phyloP scores from a whole-genome alignment of 164 flowering plant species.

The Tetracentron sinense region DNA sequence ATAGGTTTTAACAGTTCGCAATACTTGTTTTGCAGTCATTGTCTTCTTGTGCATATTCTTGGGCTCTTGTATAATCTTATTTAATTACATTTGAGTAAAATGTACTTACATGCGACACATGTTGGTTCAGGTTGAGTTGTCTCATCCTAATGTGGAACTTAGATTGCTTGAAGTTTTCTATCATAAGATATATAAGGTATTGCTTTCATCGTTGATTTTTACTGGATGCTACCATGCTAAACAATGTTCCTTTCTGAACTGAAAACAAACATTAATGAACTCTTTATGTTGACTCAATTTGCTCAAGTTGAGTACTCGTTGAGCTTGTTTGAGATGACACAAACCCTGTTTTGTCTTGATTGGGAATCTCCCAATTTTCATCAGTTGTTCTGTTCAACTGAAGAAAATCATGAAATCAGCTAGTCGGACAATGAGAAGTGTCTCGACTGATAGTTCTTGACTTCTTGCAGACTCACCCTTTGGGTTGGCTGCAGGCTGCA shows the following conservation, averaged over 20 bases:
- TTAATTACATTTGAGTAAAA: not conserved
- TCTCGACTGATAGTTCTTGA: not conserved
- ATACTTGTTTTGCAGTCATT: not conserved
- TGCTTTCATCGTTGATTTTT: not conserved
- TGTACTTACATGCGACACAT: not conserved
- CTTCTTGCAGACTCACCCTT: not conserved
- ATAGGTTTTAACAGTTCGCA: not conserved
- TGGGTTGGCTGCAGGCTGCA: not conserved
- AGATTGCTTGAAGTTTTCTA: conserved; percentile 63
- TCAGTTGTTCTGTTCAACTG: not conserved
- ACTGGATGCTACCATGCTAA: not conserved
- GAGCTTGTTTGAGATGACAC: not conserved
- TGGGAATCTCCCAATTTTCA: not conserved
- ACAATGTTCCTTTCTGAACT: not conserved
- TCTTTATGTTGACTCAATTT: not conserved
- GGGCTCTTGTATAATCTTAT: not conserved
- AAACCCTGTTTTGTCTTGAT: not conserved
- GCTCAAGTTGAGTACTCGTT: not conserved
- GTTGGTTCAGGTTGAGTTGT: conserved; percentile 49
- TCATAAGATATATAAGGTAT: conserved; percentile 67
- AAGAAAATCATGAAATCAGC: not conserved
- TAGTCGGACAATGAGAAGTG: not conserved
- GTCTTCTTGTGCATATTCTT: not conserved
- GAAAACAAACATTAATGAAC: no score
- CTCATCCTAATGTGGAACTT: conserved; percentile 57